Evolutionary conservation across 805 yeast genomes (phyloP), one percentile per base, ranked within the genome.

Genomic region (Ogataea naganishii): DNA sequence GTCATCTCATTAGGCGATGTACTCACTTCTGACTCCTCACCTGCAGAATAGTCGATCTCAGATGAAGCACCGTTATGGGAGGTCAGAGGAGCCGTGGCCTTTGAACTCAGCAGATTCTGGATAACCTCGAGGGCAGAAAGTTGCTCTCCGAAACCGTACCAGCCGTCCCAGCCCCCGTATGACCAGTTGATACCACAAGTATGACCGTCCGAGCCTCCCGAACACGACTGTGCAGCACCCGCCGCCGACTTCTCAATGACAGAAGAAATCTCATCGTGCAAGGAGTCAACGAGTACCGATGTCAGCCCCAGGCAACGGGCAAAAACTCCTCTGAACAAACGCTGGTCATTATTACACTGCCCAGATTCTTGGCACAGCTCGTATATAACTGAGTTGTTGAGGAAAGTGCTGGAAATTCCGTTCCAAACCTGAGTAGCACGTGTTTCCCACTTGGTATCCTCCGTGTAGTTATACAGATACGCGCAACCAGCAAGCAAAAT

Each of bases 141-240:
- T 53, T 84, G 94, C 54, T 85, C 94, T 29, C 95, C 95, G 23
- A 84, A 65, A 1, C 95, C 95, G 43, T 70, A 82, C 33, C 44
- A 48, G 1, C 68, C 72, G 51, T 83, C 94, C 73, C 80, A 80
- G 5, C 68, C 62, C 21, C 56, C 56, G 11, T 43, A 36, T 10
- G 66, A 50, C 95, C 95, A 84, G 51, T 77, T 62, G 31, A 66
- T 52, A 26, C 95, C 94, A 58, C 95, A 85, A 0, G 96, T 88
- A 39, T 75, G 80, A 12, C 84, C 84, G 51, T 88, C 96, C 5
- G 57, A 36, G 45, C 96, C 96, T 35, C 95, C 95, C 1, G 76
- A 60, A 56, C 95, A 84, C 1, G 89, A 70, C 29, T 58, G 57
- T 3, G 88, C 89, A 1, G 94, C 95, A 17, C 77, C 95, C 15